Percentiles rank a stretch among this genome's conserved stretches.
phyloP scores from a whole-genome alignment of 2,329 filamentous ascomycete species.

The Penicillium sp. region DNA sequence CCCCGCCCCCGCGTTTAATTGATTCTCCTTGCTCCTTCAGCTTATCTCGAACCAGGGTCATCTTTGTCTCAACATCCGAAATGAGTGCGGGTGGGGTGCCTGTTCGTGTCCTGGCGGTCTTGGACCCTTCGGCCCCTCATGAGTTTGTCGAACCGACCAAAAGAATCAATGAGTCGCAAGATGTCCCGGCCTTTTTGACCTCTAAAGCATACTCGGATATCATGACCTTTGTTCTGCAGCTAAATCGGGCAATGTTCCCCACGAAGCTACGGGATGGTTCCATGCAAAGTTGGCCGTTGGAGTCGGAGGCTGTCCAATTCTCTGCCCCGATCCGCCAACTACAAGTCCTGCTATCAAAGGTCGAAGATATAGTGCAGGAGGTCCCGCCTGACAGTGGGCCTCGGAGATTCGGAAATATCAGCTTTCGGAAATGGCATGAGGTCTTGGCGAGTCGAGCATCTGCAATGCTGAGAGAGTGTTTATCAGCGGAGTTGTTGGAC shows the following conservation, averaged over 20 bases:
- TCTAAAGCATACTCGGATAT: conserved; percentile 83
- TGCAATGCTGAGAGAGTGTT: conserved; percentile 51
- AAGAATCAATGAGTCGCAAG: conserved; percentile 74
- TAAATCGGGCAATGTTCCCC: conserved; percentile 82
- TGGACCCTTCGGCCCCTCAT: conserved; percentile 48
- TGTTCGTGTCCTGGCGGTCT: conserved; percentile 36
- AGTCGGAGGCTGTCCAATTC: conserved; percentile 39
- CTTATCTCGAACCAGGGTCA: neutral
- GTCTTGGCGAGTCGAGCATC: conserved; percentile 58
- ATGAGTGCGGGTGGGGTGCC: conserved; percentile 20
- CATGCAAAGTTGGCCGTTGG: conserved; percentile 47
- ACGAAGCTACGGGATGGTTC: conserved; percentile 42
- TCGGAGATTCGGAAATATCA: conserved; percentile 83
- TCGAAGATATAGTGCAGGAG: conserved; percentile 65
- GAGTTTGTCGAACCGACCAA: conserved; percentile 66
- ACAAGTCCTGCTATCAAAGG: conserved; percentile 57
- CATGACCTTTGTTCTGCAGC: conserved; percentile 77
- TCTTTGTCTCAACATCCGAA: conserved; percentile 1
- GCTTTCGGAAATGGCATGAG: conserved; percentile 77
- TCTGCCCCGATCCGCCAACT: conserved; percentile 59
- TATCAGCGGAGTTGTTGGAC: conserved; percentile 47
- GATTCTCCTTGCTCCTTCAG: neutral
- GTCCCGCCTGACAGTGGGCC: conserved; percentile 81
- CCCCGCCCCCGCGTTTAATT: neutral
- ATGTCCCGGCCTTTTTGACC: conserved; percentile 73